These are phyloP conservation scores for Myxozyma geophila DNA, from an alignment of 805 yeast genomes.

Conservation along the genomic window DNA sequence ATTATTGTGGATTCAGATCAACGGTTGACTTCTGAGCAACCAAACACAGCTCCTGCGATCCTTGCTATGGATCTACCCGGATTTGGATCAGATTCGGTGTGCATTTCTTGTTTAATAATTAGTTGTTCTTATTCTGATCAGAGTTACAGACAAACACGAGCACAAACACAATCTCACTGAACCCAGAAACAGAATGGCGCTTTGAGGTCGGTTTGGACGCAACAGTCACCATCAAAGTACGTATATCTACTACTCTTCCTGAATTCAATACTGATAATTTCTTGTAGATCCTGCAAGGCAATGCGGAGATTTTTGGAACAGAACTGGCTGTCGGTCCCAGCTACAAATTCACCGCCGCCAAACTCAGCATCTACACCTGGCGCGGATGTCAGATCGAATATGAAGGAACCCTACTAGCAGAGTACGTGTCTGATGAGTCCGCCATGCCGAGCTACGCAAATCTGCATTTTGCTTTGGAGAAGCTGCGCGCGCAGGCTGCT, in stretches of 20 bases:
- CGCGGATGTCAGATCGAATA: conserved; percentile 69
- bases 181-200: conserved; percentile 67
- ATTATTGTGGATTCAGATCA: neutral
- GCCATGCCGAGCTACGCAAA: conserved; percentile 66
- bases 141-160: neutral
- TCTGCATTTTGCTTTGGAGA: conserved; percentile 77
- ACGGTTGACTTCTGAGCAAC: too few relatives aligned
- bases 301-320: conserved; percentile 90
- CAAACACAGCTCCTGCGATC: neutral
- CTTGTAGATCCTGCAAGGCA: conserved; percentile 57
- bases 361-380: conserved; percentile 61
- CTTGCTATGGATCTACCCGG: conserved; percentile 19
- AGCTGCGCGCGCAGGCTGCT: conserved; percentile 47
- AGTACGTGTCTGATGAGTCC: conserved; percentile 73
- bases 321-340: conserved; percentile 78
- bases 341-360: conserved; percentile 60
- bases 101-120: neutral
- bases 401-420: conserved; percentile 45
- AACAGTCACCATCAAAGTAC: conserved; percentile 55
- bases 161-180: conserved; percentile 38
- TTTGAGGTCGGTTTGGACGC: conserved; percentile 65
- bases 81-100: conserved; percentile 6
- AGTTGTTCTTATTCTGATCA: too few relatives aligned
- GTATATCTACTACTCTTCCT: neutral
- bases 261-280: too few relatives aligned